phyloP scores from a whole-genome alignment of 202 grass and related monocot species.

The Zoysia matrella region DNA sequence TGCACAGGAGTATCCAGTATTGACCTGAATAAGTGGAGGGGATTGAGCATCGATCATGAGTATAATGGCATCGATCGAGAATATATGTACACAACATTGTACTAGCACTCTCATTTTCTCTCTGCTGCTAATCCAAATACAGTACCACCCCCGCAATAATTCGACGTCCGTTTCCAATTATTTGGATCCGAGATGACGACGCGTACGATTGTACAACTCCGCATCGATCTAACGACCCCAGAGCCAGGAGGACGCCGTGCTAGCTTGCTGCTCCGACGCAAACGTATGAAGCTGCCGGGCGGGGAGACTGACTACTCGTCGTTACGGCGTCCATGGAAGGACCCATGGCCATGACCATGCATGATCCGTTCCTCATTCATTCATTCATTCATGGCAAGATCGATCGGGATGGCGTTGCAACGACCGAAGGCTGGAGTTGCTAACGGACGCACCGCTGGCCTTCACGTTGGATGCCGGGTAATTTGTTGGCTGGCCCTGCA shows the following conservation, averaged over 20 bases:
- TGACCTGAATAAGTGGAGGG: not conserved
- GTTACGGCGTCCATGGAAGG: not conserved
- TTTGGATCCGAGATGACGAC: not conserved
- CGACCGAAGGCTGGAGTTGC: constrained; percentile 33
- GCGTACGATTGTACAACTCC: not conserved
- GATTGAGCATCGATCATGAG: no score
- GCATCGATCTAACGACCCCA: not conserved
- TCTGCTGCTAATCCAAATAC: not conserved
- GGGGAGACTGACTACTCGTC: not conserved
- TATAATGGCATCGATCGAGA: no score
- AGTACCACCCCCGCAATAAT: constrained; percentile 1
- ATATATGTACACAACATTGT: constrained; percentile 19
- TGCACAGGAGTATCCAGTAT: not conserved
- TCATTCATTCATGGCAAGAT: not conserved
- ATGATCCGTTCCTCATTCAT: not conserved
- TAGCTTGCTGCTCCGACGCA: no score
- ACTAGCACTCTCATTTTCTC: not conserved
- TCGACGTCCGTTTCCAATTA: constrained; percentile 18
- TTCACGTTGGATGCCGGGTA: constrained; percentile 44
- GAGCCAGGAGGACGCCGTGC: no score
- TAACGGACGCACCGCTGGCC: constrained; percentile 45
- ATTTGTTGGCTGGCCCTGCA: no score
- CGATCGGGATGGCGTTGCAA: not conserved
- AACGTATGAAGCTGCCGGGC: no score
- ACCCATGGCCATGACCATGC: not conserved